phyloP scores from a whole-genome alignment of 140 eudicot species.

The Flaveria floridana region DNA sequence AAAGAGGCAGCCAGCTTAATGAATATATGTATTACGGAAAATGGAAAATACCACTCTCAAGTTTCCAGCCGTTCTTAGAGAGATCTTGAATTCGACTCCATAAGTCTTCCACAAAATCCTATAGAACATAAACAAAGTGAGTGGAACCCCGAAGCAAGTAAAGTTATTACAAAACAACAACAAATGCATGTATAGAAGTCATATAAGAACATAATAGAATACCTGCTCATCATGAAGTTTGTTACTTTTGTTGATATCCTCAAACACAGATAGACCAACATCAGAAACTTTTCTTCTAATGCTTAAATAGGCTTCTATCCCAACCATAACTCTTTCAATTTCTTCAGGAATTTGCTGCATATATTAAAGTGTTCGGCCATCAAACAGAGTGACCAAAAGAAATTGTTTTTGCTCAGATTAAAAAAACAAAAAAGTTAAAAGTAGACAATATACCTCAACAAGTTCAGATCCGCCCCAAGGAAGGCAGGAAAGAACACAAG shows the following conservation, averaged over 20 bases:
- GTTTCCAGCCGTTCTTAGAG: constrained; percentile 84
- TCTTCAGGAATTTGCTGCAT: constrained; percentile 98
- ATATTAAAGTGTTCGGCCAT: constrained; percentile 9
- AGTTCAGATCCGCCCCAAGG: constrained; percentile 99
- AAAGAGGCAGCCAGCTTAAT: background rate
- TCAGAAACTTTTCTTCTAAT: constrained; percentile 74
- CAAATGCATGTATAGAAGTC: constrained; percentile 1
- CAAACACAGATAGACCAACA: constrained; percentile 68
- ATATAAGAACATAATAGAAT: background rate
- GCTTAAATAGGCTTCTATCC: constrained; percentile 87
- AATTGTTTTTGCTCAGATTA: background rate
- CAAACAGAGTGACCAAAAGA: constrained; percentile 25
- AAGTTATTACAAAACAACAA: background rate
- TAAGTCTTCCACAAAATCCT: constrained; percentile 96
- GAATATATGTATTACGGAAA: background rate
- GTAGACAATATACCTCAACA: constrained; percentile 54
- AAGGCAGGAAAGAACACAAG: constrained; percentile 82
- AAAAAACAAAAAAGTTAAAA: too few species aligned
- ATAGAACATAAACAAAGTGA: constrained; percentile 9
- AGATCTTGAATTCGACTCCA: constrained; percentile 90
- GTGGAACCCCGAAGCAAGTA: constrained; percentile 4
- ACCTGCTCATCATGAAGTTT: constrained; percentile 63
- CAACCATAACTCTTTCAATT: constrained; percentile 88
- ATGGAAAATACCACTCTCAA: constrained; percentile 72
- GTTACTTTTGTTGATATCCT: constrained; percentile 46